Evolutionary conservation across 1,284 basidiomycete genomes (phyloP).

Genomic region (Malassezia cuniculi): DNA sequence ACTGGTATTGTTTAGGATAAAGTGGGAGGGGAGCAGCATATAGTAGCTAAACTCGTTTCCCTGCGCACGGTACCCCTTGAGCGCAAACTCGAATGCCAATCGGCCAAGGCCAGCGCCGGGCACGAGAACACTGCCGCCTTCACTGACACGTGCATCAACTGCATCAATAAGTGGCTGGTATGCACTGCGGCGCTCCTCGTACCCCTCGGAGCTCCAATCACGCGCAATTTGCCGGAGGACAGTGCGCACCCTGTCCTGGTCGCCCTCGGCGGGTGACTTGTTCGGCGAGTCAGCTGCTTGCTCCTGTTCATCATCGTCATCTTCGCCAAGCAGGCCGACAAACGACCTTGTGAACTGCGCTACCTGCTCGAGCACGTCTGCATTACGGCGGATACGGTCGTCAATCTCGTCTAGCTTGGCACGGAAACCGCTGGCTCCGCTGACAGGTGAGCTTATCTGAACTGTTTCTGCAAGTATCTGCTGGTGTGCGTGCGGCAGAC

Average conservation of each 20-base stretch:
- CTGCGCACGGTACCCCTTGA: constrained; percentile 29
- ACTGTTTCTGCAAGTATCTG: constrained; percentile 14
- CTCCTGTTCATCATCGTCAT: constrained; percentile 1
- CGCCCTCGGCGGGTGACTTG: constrained; percentile 17
- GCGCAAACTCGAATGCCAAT: constrained; percentile 35
- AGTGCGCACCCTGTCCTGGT: constrained; percentile 40
- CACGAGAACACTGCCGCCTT: constrained; percentile 23
- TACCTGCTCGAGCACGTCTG: constrained; percentile 30
- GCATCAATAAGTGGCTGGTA: constrained; percentile 33
- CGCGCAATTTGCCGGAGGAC: constrained; percentile 42
- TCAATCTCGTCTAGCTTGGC: constrained; percentile 37
- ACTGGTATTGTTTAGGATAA: constrained; percentile 37
- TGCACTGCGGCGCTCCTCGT: constrained; percentile 21
- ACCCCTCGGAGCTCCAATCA: constrained; percentile 36
- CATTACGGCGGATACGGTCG: constrained; percentile 40
- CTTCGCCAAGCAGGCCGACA: constrained; percentile 17
- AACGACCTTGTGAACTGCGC: constrained; percentile 32
- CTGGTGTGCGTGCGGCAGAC: constrained; percentile 31
- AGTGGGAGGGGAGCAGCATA: constrained; percentile 42
- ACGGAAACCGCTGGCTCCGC: constrained; percentile 19
- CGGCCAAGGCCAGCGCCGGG: constrained; percentile 40
- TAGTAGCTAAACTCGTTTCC: constrained; percentile 44
- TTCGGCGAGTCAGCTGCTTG: not conserved
- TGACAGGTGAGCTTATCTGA: not conserved
- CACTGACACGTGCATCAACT: constrained; percentile 16